Percentiles rank a stretch among this genome's conserved stretches.
phyloP scores from a whole-genome alignment of 371 early-diverging fungal genomes.

The Mortierella sp. region DNA sequence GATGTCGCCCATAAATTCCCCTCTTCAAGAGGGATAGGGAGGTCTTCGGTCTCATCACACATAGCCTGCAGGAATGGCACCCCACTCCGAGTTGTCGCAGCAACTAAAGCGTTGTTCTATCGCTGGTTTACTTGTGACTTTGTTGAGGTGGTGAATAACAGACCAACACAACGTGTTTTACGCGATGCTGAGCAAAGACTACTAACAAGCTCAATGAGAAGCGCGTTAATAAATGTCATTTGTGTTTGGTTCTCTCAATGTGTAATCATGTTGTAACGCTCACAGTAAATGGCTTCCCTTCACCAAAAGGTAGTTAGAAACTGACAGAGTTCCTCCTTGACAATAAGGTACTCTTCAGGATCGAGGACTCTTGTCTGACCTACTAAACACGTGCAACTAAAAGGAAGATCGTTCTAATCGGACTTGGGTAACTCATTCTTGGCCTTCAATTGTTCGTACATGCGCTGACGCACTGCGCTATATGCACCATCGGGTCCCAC shows the following conservation, averaged over 20 bases:
- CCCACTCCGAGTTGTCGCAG: neutral
- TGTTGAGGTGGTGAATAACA: neutral
- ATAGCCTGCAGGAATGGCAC: neutral
- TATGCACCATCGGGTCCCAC: conserved; percentile 25
- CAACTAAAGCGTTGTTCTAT: neutral
- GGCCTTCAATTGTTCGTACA: conserved; percentile 2
- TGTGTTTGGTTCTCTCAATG: neutral
- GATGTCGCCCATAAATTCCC: neutral
- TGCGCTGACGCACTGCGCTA: conserved; percentile 14
- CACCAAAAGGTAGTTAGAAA: neutral
- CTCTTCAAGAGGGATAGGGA: neutral
- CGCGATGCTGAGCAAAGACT: neutral
- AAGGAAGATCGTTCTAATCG: conserved; percentile 5
- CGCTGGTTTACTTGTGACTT: neutral
- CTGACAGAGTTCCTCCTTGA: neutral
- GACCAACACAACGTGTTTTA: neutral
- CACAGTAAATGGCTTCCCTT: neutral
- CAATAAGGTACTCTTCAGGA: neutral
- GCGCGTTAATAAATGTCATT: too few relatives aligned
- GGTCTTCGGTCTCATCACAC: neutral
- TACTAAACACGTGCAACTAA: conserved; percentile 18
- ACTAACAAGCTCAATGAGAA: neutral
- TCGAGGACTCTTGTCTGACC: conserved; percentile 8
- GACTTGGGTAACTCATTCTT: neutral
- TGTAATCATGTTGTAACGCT: too few relatives aligned